A percentile compares a stretch with the other conserved stretches of the same genome.
Evolutionary conservation across 768 basidiomycete genomes (phyloP).

Genomic region (Xerocomellus chrysenteron): DNA sequence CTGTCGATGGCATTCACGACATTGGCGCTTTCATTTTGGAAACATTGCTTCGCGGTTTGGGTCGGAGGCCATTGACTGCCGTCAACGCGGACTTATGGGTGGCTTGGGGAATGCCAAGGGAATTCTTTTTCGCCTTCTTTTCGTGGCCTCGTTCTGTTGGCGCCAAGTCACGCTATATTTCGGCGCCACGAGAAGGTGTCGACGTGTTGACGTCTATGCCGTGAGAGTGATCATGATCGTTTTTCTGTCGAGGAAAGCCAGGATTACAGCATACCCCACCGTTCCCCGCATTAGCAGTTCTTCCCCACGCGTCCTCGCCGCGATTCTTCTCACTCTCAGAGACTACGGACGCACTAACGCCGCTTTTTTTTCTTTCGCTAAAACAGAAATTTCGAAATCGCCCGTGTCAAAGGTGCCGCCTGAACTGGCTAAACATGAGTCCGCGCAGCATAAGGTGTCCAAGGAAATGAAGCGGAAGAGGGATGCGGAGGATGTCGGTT

Average conservation of each 20-base stretch:
- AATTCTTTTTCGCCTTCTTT: neutral
- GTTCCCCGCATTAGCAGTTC: conserved; percentile 5
- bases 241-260: neutral
- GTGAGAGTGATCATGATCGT: neutral
- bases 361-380: neutral
- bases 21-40: neutral
- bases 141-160: too few species aligned
- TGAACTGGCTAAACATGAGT: conserved; percentile 88
- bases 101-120: neutral
- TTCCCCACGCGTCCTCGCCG: too few species aligned
- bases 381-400: conserved; percentile 86
- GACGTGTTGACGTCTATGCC: neutral
- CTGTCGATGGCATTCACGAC: too few species aligned
- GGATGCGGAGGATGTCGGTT: conserved; percentile 75
- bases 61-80: neutral
- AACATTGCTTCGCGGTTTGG: too few species aligned
- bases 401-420: conserved; percentile 86
- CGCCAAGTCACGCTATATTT: too few species aligned
- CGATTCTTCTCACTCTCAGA: neutral
- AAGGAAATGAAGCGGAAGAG: conserved; percentile 95
- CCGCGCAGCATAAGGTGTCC: conserved; percentile 88
- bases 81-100: neutral
- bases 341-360: conserved; percentile 16
- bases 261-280: neutral
- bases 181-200: too few species aligned